Percentiles rank a stretch among this genome's conserved stretches.
Conservation (phyloP, 345 rosid genomes). For the Mallotus nudiflorus region DNA sequence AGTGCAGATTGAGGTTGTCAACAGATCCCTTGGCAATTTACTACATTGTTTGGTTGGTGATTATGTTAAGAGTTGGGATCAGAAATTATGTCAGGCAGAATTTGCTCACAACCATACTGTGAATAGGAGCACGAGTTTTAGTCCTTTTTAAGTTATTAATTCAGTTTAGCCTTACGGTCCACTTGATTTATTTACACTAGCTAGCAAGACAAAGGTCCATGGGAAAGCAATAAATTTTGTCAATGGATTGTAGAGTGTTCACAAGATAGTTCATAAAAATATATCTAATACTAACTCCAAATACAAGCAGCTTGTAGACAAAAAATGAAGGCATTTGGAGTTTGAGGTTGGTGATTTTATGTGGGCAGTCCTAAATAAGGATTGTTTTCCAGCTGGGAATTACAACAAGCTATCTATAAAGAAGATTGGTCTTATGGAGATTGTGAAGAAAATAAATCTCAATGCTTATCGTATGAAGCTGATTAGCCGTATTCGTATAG, state of each 20-base stretch:
- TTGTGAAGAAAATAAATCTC: background rate
- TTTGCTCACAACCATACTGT: background rate
- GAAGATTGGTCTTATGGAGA: background rate
- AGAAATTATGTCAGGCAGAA: too few species aligned
- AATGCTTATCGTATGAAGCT: background rate
- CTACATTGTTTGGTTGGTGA: background rate
- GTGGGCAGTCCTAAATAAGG: too few species aligned
- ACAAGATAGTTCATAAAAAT: too few species aligned
- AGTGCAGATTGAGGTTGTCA: background rate
- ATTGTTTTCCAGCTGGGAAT: too few species aligned
- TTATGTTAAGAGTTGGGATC: background rate
- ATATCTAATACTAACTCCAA: too few species aligned
- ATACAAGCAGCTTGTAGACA: too few species aligned
- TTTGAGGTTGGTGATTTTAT: too few species aligned
- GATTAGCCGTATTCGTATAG: background rate
- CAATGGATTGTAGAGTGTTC: too few species aligned
- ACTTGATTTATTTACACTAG: background rate
- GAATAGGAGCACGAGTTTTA: background rate
- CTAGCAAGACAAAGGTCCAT: background rate
- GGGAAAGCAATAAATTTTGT: background rate
- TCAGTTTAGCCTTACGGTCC: background rate
- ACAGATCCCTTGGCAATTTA: too few species aligned
- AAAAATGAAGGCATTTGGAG: too few species aligned
- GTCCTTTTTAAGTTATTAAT: background rate
- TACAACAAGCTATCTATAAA: too few species aligned